Conservation (phyloP, 108 stramenopile species). For the Cyclotella baltica region DNA sequence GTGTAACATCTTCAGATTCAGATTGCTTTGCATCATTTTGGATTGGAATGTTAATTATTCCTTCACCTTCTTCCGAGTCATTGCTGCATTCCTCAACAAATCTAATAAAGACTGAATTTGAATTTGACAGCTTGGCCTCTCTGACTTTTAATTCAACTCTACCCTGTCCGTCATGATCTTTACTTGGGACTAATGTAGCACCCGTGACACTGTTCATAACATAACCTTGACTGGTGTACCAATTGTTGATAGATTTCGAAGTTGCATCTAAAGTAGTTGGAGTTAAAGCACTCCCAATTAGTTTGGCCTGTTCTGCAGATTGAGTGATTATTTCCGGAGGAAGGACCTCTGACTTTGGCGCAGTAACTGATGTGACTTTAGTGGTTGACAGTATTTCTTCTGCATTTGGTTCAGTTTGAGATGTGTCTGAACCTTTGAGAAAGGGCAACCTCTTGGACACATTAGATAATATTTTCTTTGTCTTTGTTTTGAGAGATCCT, state of each 20-base stretch:
- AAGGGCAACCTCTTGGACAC: neutral
- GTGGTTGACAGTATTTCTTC: constrained; percentile 39
- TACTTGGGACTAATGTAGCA: constrained; percentile 66
- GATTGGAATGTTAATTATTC: neutral
- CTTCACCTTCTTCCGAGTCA: constrained; percentile 57
- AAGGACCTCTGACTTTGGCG: constrained; percentile 71
- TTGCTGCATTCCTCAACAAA: constrained; percentile 76
- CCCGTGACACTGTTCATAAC: constrained; percentile 79
- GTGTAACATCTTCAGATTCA: neutral
- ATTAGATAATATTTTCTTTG: neutral
- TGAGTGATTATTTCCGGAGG: constrained; percentile 66
- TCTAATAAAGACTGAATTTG: constrained; percentile 61
- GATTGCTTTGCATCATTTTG: constrained; percentile 15
- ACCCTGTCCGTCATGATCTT: constrained; percentile 54
- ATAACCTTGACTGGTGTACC: constrained; percentile 80
- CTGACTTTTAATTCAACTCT: constrained; percentile 52
- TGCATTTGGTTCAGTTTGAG: neutral
- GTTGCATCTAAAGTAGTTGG: constrained; percentile 70
- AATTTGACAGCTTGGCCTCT: constrained; percentile 51
- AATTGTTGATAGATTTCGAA: constrained; percentile 64
- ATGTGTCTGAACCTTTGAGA: neutral
- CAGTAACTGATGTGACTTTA: constrained; percentile 40
- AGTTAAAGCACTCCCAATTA: constrained; percentile 68
- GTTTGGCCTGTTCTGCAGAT: constrained; percentile 67
- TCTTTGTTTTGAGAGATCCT: neutral